Evolutionary conservation across 1,284 basidiomycete genomes (phyloP).

Genomic region (Coniferiporia weirii): DNA sequence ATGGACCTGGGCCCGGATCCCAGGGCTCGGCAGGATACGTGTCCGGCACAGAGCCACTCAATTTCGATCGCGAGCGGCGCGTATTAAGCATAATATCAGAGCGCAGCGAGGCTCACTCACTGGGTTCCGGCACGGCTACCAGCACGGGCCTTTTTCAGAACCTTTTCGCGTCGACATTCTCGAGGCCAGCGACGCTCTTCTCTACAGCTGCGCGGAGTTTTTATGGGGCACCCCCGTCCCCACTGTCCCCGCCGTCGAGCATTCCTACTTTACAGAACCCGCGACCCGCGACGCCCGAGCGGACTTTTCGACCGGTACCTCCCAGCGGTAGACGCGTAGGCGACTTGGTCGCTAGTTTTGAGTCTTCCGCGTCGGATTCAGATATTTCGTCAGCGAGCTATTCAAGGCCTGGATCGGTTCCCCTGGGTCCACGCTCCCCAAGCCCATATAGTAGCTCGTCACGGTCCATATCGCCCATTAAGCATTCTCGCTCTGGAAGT

Average conservation of each 20-base stretch:
- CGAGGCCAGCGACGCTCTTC: constrained; percentile 12
- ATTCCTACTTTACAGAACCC: constrained; percentile 1
- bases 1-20: neutral
- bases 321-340: constrained; percentile 57
- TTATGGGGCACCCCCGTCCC: constrained; percentile 12
- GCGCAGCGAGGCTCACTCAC: constrained; percentile 22
- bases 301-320: constrained; percentile 31
- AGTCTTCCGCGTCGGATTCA: constrained; percentile 34
- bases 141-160: constrained; percentile 11
- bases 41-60: constrained; percentile 28
- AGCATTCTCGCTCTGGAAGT: constrained; percentile 8
- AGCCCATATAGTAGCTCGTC: constrained; percentile 33
- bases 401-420: constrained; percentile 25
- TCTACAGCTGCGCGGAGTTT: constrained; percentile 14
- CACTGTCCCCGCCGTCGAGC: constrained; percentile 11
- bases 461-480: constrained; percentile 14
- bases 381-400: constrained; percentile 21
- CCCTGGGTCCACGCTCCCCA: constrained; percentile 38
- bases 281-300: constrained; percentile 17
- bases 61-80: constrained; percentile 34
- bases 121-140: constrained; percentile 2
- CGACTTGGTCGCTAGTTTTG: constrained; percentile 71
- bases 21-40: constrained; percentile 22
- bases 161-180: constrained; percentile 11
- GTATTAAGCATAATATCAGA: constrained; percentile 58